Base-by-base conservation (phyloP, 2,329 filamentous ascomycete genomes). In the Talaromyces funiculosus region DNA sequence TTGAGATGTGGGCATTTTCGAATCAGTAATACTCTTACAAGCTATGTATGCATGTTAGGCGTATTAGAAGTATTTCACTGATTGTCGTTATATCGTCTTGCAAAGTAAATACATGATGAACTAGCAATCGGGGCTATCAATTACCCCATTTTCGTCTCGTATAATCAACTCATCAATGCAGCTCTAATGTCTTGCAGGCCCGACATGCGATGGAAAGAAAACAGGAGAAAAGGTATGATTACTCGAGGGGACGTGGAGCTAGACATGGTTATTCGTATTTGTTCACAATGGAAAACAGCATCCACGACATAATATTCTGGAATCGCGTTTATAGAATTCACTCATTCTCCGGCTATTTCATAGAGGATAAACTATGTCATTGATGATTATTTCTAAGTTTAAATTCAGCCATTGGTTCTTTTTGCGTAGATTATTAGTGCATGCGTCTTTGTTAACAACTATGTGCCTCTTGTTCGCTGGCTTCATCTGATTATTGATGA, bases 1-100 rank as follows among this genome's bases (percentile, higher is more conserved):
- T 72, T 65, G 73, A 73, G 45, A 59, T 14, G 7, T 75, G 73
- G 73, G 22, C 45, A 4, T 33, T 45, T 33, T 16, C 14, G 56
- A 33, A 51, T 35, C 29, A 26, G 3, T 51, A n/a, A 51, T 33
- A 22, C 4, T 20, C 9, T n/a, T 33, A 37, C 18, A 29, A 20
- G 6, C 33, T 53, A 38, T 37, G 26, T 35, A 57, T 29, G 38
- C 37, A 56, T 42, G 26, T 31, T 20, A 20, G 35, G 35, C 53
- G 12, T 35, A 35, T 33, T 16, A 35, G 29, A 20, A 51, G 20
- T 16, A 22, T n/a, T 49, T 7, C 22, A 51, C 22, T 51, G 29
- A 20, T 1, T 22, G 18, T 16, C 5, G 35, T 49, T 14, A 49
- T 49, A 16, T 47, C 24, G 10, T 10, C 7, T n/a, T n/a, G 22